These are phyloP conservation scores for Choiromyces venosus DNA, from an alignment of 495 filamentous ascomycete genomes.

Conservation along the genomic window DNA sequence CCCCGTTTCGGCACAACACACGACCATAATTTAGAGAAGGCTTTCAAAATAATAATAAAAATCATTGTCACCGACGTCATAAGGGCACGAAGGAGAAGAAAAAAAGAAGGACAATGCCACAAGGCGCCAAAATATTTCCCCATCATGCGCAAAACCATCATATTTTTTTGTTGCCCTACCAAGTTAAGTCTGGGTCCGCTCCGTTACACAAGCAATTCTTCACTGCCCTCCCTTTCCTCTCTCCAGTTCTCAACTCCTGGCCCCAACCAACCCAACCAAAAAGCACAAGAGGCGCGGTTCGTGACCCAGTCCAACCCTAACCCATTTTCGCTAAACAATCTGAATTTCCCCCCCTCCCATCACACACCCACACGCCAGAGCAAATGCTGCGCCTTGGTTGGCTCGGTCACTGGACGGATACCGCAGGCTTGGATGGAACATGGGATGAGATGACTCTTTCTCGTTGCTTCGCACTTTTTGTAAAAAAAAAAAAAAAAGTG, in stretches of 20 bases:
- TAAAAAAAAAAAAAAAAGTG: no score
- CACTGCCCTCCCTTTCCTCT: not conserved
- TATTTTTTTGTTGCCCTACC: not conserved
- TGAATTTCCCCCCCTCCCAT: not conserved
- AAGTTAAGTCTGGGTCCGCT: not conserved
- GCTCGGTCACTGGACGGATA: not conserved
- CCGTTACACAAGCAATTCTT: not conserved
- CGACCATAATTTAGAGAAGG: not conserved
- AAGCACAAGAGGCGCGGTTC: not conserved
- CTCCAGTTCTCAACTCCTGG: not conserved
- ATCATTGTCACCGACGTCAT: not conserved
- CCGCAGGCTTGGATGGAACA: not conserved
- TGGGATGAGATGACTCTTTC: not conserved
- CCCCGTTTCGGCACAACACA: conserved; percentile 1
- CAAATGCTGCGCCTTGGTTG: not conserved
- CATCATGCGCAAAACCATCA: not conserved
- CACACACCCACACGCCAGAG: not conserved
- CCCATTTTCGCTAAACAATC: not conserved
- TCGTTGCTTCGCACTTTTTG: not conserved
- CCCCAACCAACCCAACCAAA: not conserved
- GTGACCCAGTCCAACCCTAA: conserved; percentile 2
- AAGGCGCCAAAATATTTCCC: not conserved
- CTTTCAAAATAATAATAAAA: not conserved
- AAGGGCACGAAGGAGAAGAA: not conserved
- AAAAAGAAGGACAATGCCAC: not conserved